A percentile compares a stretch with the other conserved stretches of the same genome.
phyloP scores from a whole-genome alignment of 495 filamentous ascomycete species.

The Rostrohypoxylon terebratum region DNA sequence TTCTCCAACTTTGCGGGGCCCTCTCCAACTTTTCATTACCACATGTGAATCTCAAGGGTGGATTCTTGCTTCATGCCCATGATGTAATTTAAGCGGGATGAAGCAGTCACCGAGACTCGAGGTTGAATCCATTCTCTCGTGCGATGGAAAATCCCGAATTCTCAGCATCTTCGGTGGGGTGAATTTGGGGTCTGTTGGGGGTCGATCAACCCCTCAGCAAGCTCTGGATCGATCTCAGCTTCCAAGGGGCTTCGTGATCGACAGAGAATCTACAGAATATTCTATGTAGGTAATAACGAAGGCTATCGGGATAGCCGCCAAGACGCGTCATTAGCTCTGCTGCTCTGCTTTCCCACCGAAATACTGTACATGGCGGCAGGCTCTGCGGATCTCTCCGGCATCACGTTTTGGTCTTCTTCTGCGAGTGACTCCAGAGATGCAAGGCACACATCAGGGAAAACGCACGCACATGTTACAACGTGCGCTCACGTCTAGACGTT shows the following conservation, averaged over 20 bases:
- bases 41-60: neutral
- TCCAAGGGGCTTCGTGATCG: conserved; percentile 17
- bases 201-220: conserved; percentile 7
- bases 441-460: conserved; percentile 10
- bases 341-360: conserved; percentile 10
- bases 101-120: neutral
- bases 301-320: neutral
- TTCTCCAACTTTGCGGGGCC: conserved; percentile 6
- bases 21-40: neutral
- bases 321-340: conserved; percentile 3
- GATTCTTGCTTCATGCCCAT: neutral
- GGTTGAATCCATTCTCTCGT: neutral
- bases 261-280: conserved; percentile 20
- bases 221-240: neutral
- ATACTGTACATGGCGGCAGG: conserved; percentile 1
- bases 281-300: conserved; percentile 14
- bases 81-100: conserved; percentile 6
- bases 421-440: conserved; percentile 1
- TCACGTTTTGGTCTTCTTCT: conserved; percentile 1
- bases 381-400: conserved; percentile 7
- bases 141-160: neutral
- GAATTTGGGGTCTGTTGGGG: neutral
- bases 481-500: neutral
- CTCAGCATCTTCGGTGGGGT: conserved; percentile 8
- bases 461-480: neutral